Base-by-base conservation (phyloP, 495 filamentous ascomycete species). In the Massariosphaeria phaeospora region DNA sequence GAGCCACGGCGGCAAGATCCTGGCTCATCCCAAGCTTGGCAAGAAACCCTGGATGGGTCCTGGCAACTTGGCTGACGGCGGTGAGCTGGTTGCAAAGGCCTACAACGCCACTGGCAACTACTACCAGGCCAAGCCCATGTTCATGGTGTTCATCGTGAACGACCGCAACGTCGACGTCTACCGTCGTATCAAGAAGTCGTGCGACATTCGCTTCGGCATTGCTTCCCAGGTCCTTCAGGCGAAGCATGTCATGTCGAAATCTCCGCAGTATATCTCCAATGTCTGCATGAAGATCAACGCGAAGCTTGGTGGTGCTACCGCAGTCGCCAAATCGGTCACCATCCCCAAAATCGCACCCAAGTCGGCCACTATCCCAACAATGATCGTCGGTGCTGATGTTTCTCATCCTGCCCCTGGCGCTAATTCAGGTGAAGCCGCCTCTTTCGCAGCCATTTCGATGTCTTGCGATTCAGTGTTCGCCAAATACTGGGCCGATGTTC, bases 251-350 rank as follows among this genome's bases (percentile, higher is more conserved):
- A 54, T 63, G 4, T 84, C 80, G 58, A 73, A 70, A 20, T 73
- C 82, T 13, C 72, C 72, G 0, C 91, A 97, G 67, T 95, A 95
- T 69, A 77, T 81, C 54, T 91, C 34, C 38, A 48, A 64, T 62
- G 86, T 97, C 15, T 73, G 79, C 44, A 90, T 96, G 88, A 97
- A 98, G 71, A 76, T 98, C 50, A 96, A 97, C 62, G 84, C 87
- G 13, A 98, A 96, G 72, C 80, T 96, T n/a, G 93, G 93, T 29
- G 93, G 93, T 13, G 73, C 79, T 4, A 95, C 86, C 13, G 71
- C 66, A 42, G 64, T 71, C 12, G 72, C 72, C n/a, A 55, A 76
- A 34, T 68, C 66, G 3, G 20, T 2, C 12, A 21, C 31, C 10
- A 35, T 64, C n/a, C 33, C 43, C 7, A 59, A 44, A 38, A 15